These are phyloP conservation scores for Amanita phalloides DNA, from an alignment of 768 basidiomycete species.

Conservation along the genomic window DNA sequence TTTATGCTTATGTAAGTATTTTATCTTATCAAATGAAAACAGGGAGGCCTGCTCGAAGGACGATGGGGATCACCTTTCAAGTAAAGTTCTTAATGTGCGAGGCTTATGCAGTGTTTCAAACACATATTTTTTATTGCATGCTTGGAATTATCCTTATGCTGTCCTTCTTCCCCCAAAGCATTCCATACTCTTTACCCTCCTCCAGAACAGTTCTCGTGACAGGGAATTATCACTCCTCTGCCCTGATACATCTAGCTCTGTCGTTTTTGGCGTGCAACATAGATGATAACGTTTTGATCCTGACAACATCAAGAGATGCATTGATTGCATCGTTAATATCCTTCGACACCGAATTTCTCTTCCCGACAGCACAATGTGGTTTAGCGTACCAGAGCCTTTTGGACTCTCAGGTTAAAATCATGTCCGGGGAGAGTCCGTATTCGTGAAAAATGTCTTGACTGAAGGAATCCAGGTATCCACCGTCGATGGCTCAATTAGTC, in stretches of 20 bases:
- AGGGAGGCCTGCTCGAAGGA: too few species aligned
- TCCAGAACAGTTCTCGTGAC: conserved; percentile 52
- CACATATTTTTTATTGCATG: too few species aligned
- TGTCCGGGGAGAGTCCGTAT: conserved; percentile 29
- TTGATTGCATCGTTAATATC: conserved; percentile 30
- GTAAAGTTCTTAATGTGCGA: too few species aligned
- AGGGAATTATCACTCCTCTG: conserved; percentile 55
- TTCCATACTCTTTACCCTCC: conserved; percentile 36
- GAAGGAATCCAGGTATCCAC: conserved; percentile 33
- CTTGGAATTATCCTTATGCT: not conserved
- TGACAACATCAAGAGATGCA: conserved; percentile 41
- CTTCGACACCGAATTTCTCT: conserved; percentile 48
- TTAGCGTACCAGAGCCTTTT: conserved; percentile 20
- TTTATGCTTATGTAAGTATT: not conserved
- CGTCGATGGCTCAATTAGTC: conserved; percentile 44
- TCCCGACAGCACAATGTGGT: conserved; percentile 21
- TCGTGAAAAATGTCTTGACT: not conserved
- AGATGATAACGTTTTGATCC: conserved; percentile 28
- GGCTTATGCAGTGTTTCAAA: too few species aligned
- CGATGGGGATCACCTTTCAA: too few species aligned
- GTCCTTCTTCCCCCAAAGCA: conserved; percentile 27
- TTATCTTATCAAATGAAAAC: too few species aligned
- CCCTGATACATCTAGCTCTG: conserved; percentile 57
- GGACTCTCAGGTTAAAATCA: conserved; percentile 35
- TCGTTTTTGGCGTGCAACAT: conserved; percentile 30